Evolutionary conservation across 768 basidiomycete genomes (phyloP), one percentile per base, ranked within the genome.

Genomic region (Suillus hirtellus): DNA sequence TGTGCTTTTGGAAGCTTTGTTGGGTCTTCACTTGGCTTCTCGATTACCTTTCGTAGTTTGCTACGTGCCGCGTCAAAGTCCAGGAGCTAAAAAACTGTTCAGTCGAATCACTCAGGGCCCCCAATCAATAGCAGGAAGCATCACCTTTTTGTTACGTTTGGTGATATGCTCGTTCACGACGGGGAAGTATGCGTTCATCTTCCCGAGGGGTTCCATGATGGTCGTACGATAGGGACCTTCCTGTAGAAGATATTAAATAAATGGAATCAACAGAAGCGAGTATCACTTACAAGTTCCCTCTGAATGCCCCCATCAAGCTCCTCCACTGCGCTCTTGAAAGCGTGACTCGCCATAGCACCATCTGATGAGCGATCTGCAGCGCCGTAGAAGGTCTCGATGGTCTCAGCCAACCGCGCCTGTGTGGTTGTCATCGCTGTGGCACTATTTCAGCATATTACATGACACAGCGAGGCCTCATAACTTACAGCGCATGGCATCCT

Each of bases 101-200:
- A 56, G 38, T 40, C 15, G 2, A 24, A 31, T 31, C 63, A n/a
- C 37, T 19, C 12, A 17, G 37, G 12, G 19, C 21, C 9, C 1
- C 15, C 21, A 8, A 27, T 8, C 21, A 40, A 43, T 38, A 38
- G 1, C 11, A 65, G 24, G 47, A 31, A 64, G 49, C 47, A 71
- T 6, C 47, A 93, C 96, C 86, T 99, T 99, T 82, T 99, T 96
- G 78, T 96, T 92, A 60, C 97, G 86, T 78, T 99, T 99, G 60
- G 85, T 64, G 66, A 99, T 94, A 62, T 96, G 93, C 63, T 96
- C 93, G 72, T 97, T 97, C 74, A 98, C 88, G 38, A 93, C 79
- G 3, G 95, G 93, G 78, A 94, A 96, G 76, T 97, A 97, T 0
- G 92, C 90, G 72, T 93, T 94, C 88, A 99, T 93, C 80, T 96